Evolutionary conservation across 106 monocot genomes (phyloP).

Genomic region (Dendrobium huoshanense): DNA sequence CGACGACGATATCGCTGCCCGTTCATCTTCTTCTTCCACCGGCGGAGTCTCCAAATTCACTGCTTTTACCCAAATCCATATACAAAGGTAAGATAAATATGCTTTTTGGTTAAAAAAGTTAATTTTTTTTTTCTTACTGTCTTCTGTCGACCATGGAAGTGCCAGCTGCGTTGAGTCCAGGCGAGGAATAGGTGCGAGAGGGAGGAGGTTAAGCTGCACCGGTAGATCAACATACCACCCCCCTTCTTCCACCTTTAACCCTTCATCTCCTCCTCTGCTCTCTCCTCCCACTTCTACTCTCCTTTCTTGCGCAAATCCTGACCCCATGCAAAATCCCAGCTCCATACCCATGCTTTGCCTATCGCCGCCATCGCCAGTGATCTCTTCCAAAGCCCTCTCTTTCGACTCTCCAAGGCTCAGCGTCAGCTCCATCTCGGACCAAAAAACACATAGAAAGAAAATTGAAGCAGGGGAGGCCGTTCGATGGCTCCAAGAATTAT

Average conservation of each 20-base stretch:
- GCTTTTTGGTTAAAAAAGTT: neutral
- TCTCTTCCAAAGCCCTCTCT: neutral
- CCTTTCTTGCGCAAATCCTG: neutral
- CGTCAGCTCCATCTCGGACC: constrained; percentile 11
- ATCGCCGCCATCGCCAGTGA: neutral
- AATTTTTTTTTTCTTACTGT: neutral
- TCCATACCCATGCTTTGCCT: neutral
- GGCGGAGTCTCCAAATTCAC: constrained; percentile 3
- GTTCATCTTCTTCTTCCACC: constrained; percentile 7
- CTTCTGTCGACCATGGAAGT: constrained; percentile 2
- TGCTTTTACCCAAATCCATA: neutral
- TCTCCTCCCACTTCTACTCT: neutral
- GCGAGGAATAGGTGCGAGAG: neutral
- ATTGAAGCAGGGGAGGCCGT: no score
- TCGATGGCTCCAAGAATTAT: no score
- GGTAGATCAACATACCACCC: neutral
- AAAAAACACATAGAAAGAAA: neutral
- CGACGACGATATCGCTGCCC: neutral
- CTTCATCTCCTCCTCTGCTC: neutral
- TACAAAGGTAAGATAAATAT: neutral
- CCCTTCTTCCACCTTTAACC: neutral
- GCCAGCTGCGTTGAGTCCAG: neutral
- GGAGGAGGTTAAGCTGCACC: constrained; percentile 13
- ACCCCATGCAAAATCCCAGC: constrained; percentile 12
- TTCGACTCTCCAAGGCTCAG: constrained; percentile 11